Percentiles rank a stretch among this genome's conserved stretches.
Conservation (phyloP, 23 red algal genomes). For the Gracilariopsis chorda region DNA sequence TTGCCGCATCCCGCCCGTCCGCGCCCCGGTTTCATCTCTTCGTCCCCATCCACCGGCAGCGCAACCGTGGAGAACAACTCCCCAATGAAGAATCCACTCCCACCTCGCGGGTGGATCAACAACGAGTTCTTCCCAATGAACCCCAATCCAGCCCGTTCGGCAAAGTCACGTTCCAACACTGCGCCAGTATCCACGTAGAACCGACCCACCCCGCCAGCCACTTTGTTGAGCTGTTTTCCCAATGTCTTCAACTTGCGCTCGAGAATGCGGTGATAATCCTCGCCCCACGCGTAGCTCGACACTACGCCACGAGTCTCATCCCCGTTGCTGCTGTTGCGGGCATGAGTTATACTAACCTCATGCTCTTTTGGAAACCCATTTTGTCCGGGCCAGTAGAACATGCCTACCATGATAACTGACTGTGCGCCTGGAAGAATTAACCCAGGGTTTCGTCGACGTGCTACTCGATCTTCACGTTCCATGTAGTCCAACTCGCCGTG, state of each 20-base stretch:
- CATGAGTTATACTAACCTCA: neutral
- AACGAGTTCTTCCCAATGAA: conserved; percentile 96
- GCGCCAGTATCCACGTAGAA: conserved; percentile 98
- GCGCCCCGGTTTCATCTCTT: neutral
- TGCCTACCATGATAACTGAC: conserved; percentile 70
- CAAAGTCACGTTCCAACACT: conserved; percentile 88
- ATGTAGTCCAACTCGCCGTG: conserved; percentile 96
- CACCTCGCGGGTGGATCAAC: conserved; percentile 84
- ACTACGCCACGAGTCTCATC: conserved; percentile 66
- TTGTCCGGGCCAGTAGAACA: conserved; percentile 94
- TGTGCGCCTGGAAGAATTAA: conserved; percentile 84
- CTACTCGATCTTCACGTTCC: conserved; percentile 86
- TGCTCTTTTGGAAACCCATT: conserved; percentile 71
- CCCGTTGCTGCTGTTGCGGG: neutral
- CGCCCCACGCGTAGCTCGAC: conserved; percentile 94
- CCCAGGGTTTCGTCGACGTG: conserved; percentile 58
- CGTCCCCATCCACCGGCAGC: conserved; percentile 61
- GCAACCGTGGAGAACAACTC: conserved; percentile 89
- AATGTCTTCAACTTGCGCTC: conserved; percentile 45
- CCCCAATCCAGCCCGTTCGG: conserved; percentile 76
- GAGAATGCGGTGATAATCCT: conserved; percentile 85
- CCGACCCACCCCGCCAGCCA: conserved; percentile 72
- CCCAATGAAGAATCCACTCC: conserved; percentile 93
- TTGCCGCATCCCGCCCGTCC: conserved; percentile 74
- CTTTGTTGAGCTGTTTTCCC: conserved; percentile 41